These are phyloP conservation scores for Psidium friedrichsthalianum DNA, from an alignment of 345 rosid genomes.

Conservation along the genomic window DNA sequence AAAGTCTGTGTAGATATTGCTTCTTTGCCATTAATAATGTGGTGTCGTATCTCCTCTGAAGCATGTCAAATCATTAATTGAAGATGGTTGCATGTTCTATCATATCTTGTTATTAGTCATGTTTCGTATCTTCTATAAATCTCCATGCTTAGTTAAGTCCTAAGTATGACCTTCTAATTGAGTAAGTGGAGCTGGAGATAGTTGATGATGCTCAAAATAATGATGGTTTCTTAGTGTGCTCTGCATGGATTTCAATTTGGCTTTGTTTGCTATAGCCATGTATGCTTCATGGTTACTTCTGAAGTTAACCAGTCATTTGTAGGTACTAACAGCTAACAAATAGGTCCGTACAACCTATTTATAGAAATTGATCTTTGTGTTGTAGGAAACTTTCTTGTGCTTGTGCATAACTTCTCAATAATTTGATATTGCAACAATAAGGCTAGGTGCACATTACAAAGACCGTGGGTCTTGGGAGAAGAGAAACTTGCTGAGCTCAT, in stretches of 20 bases:
- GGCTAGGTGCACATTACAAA: neutral
- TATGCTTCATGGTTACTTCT: neutral
- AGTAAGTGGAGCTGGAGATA: neutral
- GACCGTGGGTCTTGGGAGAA: no score
- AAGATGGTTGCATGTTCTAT: neutral
- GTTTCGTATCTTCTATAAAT: neutral
- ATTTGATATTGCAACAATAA: neutral
- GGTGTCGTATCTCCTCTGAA: neutral
- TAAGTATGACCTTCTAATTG: neutral
- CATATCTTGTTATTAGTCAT: neutral
- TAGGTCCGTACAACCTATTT: neutral
- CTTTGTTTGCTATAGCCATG: neutral
- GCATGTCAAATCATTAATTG: neutral
- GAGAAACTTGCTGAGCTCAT: no score
- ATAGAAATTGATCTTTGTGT: neutral
- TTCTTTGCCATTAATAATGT: neutral
- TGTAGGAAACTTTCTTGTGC: neutral
- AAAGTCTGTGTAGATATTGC: neutral
- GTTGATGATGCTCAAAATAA: neutral
- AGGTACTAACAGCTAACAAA: no score
- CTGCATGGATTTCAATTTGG: neutral
- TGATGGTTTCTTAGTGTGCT: neutral
- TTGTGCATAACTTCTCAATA: neutral
- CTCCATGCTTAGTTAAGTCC: neutral
- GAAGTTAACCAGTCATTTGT: no score